phyloP scores from a whole-genome alignment of 1,284 basidiomycete genomes.

The Ceratobasidium sp. region DNA sequence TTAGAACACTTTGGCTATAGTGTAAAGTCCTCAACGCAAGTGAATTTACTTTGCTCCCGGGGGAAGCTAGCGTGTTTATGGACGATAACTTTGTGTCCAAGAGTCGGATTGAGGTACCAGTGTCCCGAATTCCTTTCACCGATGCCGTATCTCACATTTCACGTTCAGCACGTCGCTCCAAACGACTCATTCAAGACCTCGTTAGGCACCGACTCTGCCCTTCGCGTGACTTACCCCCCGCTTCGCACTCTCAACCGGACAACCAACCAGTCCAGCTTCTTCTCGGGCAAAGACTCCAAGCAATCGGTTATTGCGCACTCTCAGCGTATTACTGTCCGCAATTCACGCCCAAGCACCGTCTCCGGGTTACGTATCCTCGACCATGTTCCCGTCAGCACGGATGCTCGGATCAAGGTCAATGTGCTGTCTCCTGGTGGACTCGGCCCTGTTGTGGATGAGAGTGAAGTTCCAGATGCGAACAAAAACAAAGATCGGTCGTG shows the following conservation, averaged over 20 bases:
- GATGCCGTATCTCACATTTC: not conserved
- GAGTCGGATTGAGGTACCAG: constrained; percentile 23
- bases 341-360: constrained; percentile 48
- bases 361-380: constrained; percentile 50
- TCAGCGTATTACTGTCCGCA: constrained; percentile 52
- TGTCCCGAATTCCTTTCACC: not conserved
- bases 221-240: constrained; percentile 52
- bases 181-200: constrained; percentile 48
- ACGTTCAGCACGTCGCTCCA: constrained; percentile 42
- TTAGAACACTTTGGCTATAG: not conserved
- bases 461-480: not conserved
- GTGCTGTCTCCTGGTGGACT: constrained; percentile 49
- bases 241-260: constrained; percentile 48
- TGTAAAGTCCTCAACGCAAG: constrained; percentile 46
- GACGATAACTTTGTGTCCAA: constrained; percentile 52
- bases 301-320: constrained; percentile 46
- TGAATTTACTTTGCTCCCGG: constrained; percentile 47
- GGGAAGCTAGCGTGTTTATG: constrained; percentile 50
- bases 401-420: constrained; percentile 50
- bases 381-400: constrained; percentile 51
- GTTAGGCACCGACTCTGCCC: constrained; percentile 47
- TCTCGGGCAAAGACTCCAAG: constrained; percentile 37
- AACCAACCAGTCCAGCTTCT: constrained; percentile 32
- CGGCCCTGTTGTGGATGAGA: constrained; percentile 16
- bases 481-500: constrained; percentile 29